phyloP scores from a whole-genome alignment of 2,329 filamentous ascomycete species.

The Sporothrix dimorphospora region DNA sequence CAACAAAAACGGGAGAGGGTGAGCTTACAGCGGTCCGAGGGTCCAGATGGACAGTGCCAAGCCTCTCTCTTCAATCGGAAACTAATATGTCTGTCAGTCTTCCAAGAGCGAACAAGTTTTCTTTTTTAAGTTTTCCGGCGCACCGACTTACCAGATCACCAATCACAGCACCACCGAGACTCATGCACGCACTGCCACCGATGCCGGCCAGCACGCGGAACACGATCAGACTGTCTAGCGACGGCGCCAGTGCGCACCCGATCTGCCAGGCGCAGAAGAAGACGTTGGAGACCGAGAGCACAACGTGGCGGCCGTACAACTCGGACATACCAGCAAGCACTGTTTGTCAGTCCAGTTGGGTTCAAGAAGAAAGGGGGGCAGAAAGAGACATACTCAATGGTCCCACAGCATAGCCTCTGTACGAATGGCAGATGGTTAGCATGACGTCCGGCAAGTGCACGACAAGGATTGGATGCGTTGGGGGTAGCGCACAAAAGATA shows the following conservation, averaged over 20 bases:
- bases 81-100: conserved; percentile 22
- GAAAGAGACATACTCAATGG: conserved; percentile 58
- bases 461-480: neutral
- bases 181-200: conserved; percentile 33
- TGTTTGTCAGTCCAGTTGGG: conserved; percentile 38
- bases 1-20: neutral
- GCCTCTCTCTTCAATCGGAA: conserved; percentile 56
- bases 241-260: conserved; percentile 64
- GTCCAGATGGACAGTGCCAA: conserved; percentile 57
- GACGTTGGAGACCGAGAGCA: conserved; percentile 71
- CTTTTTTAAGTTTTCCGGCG: neutral
- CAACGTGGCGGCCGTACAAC: conserved; percentile 52
- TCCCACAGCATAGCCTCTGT: conserved; percentile 59
- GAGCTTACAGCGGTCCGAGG: conserved; percentile 39
- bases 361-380: conserved; percentile 53
- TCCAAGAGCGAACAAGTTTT: neutral
- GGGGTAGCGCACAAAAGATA: conserved; percentile 53
- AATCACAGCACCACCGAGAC: conserved; percentile 32
- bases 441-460: neutral
- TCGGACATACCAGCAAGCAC: conserved; percentile 38
- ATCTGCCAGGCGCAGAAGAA: conserved; percentile 68
- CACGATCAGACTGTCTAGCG: conserved; percentile 47
- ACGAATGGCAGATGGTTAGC: neutral
- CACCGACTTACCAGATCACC: conserved; percentile 29
- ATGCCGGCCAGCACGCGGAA: conserved; percentile 35